Evolutionary conservation across 2,329 filamentous ascomycete species (phyloP).

Genomic region (Escovopsis sp.): DNA sequence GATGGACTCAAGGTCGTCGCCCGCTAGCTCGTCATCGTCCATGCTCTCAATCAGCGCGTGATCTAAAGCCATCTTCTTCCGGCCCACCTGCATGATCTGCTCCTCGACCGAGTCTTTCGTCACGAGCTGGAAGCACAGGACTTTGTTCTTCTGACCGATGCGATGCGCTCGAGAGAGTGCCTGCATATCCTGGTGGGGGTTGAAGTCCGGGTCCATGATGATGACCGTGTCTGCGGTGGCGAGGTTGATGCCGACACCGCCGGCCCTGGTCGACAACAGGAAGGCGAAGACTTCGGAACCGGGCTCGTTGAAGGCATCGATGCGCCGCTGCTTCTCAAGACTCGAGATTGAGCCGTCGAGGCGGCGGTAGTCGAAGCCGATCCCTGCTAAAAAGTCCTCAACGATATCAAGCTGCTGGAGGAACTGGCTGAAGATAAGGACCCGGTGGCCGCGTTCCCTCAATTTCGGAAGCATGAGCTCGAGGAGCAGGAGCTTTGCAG

Average conservation of each 20-base stretch:
- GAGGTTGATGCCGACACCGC: constrained; percentile 93
- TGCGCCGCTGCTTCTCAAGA: constrained; percentile 82
- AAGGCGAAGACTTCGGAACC: constrained; percentile 78
- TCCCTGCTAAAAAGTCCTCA: constrained; percentile 74
- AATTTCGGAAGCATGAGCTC: constrained; percentile 80
- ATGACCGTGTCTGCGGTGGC: constrained; percentile 96
- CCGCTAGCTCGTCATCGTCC: constrained; percentile 66
- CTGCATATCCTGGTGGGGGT: constrained; percentile 95
- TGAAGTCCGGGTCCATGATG: constrained; percentile 93
- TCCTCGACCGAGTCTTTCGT: constrained; percentile 83
- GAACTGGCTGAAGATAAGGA: constrained; percentile 94
- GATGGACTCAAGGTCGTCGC: constrained; percentile 72
- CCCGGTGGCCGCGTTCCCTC: constrained; percentile 70
- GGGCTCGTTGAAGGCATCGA: constrained; percentile 83
- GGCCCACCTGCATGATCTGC: constrained; percentile 89
- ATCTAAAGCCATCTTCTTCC: constrained; percentile 91
- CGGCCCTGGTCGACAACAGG: constrained; percentile 81
- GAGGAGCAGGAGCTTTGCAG: constrained; percentile 73
- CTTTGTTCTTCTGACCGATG: constrained; percentile 91
- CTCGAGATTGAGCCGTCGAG: constrained; percentile 75
- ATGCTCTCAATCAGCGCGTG: constrained; percentile 89
- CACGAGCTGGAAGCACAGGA: constrained; percentile 88
- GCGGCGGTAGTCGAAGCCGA: constrained; percentile 60
- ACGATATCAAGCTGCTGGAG: constrained; percentile 75
- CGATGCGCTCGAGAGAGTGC: constrained; percentile 87